Conservation (phyloP, 1,284 basidiomycete species). For the Cystobasidium sp. region DNA sequence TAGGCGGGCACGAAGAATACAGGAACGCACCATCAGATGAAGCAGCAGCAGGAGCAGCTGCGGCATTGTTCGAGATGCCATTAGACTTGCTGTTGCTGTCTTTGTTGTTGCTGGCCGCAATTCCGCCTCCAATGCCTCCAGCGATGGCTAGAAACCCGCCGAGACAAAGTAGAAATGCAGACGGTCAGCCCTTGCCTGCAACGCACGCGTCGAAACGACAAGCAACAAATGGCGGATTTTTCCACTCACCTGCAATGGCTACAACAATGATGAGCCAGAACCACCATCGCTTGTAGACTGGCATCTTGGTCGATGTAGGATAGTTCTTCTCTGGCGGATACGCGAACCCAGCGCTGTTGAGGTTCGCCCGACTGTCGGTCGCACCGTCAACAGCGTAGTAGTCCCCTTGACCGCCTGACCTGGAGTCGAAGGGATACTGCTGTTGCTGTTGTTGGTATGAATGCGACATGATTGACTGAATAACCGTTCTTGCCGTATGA, state of each 20-base stretch:
- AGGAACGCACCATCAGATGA: constrained; percentile 59
- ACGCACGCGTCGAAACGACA: background rate
- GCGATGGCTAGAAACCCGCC: constrained; percentile 36
- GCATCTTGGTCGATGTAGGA: constrained; percentile 16
- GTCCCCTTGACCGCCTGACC: constrained; percentile 1
- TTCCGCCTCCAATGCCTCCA: constrained; percentile 40
- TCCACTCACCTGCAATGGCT: constrained; percentile 9
- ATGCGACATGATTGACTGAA: background rate
- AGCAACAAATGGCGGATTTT: no score
- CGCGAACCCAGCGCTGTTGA: constrained; percentile 16
- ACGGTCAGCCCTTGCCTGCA: background rate
- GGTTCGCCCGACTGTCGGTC: background rate
- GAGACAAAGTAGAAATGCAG: constrained; percentile 2
- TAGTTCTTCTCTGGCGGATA: constrained; percentile 18
- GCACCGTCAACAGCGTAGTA: constrained; percentile 21
- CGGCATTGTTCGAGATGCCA: constrained; percentile 14
- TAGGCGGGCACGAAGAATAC: constrained; percentile 31
- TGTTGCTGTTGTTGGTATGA: background rate
- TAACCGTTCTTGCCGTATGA: background rate
- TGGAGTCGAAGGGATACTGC: constrained; percentile 14
- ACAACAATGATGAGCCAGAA: constrained; percentile 1
- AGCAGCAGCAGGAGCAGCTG: constrained; percentile 28
- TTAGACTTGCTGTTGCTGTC: constrained; percentile 15
- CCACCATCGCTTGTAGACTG: background rate
- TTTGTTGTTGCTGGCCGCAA: constrained; percentile 29